Base-by-base conservation (phyloP, 495 filamentous ascomycete species). In the Filosporella fistucella region DNA sequence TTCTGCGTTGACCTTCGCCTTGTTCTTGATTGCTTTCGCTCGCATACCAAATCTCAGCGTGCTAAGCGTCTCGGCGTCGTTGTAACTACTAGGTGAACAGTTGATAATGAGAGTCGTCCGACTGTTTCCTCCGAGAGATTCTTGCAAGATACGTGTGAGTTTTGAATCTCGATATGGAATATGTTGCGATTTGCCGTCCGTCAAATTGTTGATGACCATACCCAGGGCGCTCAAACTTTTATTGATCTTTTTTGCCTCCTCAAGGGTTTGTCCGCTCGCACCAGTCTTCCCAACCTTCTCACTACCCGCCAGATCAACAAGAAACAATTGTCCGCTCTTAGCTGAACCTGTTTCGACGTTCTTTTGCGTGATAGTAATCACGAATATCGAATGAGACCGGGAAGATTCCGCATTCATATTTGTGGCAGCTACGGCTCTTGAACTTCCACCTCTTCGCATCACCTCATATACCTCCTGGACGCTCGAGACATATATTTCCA, bases 401-500 rank as follows among this genome's bases (percentile, higher is more conserved):
- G 94, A 97, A 0, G 93, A 98, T 65, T 98, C 93, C 64, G 94
- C 88, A 66, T 98, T 98, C 93, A 98, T 98, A 71, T 98, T 97
- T 42, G 93, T 98, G n/a, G 94, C 85, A 25, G 93, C 86, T n/a
- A 96, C 90, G 22, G 89, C 89, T 63, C 93, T 76, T 33, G 94
- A 81, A 39, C 78, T 74, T 54, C 90, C 93, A 68, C 93, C 93
- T 55, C 89, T 81, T 63, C 90, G 80, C 89, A 98, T 95, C 24
- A 97, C 89, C 64, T 96, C 89, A 58, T 94, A 97, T 22, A 98
- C 93, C 60, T 98, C 93, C 50, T 87, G 82, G 20, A 96, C 90
- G 62, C 88, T 94, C 14, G 88, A 91, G 18, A 97, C 94, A 59
- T 98, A 98, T 29, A 95, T 86, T 64, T 97, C 93, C 45, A 94